phyloP scores from a whole-genome alignment of 495 filamentous ascomycete species.

The Aspergillus wentii region DNA sequence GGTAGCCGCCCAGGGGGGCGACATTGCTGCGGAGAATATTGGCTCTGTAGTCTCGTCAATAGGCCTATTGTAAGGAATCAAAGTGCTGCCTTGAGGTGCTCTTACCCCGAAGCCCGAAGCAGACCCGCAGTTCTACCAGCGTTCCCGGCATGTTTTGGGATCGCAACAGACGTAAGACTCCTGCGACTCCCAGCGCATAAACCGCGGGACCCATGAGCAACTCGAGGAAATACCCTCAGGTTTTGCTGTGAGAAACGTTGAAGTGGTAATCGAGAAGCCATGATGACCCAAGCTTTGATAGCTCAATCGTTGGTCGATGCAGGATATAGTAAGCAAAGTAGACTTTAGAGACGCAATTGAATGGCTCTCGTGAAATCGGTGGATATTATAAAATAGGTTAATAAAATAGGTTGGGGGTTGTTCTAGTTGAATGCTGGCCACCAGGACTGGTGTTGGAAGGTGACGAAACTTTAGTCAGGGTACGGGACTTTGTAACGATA shows the following conservation, averaged over 20 bases:
- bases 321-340: constrained; percentile 1
- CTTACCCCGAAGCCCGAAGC: constrained; percentile 26
- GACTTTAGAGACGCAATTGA: not conserved
- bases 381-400: not conserved
- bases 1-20: constrained; percentile 25
- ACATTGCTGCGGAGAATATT: constrained; percentile 24
- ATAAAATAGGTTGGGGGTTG: not conserved
- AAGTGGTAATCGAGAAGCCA: constrained; percentile 40
- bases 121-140: constrained; percentile 14
- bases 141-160: constrained; percentile 2
- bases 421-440: too few relatives aligned
- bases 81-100: not conserved
- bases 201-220: constrained; percentile 14
- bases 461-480: constrained; percentile 12
- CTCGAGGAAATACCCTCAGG: constrained; percentile 24
- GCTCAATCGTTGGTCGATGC: too few relatives aligned
- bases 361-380: constrained; percentile 1
- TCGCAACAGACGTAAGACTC: constrained; percentile 10
- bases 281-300: constrained; percentile 13
- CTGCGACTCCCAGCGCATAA: constrained; percentile 7
- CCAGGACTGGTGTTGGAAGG: constrained; percentile 2
- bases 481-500: constrained; percentile 4
- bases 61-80: not conserved
- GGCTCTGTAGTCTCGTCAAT: constrained; percentile 10
- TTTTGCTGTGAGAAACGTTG: constrained; percentile 33